Evolutionary conservation across 1,139 yeast species (phyloP).

Genomic region (Hanseniaspora sp.): DNA sequence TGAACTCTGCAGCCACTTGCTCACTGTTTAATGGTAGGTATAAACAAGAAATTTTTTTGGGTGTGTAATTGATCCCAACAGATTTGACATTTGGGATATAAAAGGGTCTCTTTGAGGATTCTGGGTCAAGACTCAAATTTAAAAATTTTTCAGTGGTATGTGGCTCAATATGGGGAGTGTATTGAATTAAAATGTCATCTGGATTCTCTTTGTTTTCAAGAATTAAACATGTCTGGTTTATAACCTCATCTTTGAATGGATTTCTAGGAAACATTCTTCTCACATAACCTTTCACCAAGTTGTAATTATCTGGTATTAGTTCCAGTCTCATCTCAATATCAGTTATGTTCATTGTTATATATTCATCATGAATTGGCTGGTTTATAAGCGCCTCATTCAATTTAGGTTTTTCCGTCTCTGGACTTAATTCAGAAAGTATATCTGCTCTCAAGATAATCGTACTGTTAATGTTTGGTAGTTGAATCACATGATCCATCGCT

Average conservation of each 20-base stretch:
- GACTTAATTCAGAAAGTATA: conserved; percentile 48
- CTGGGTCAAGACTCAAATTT: not conserved
- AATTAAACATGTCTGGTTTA: conserved; percentile 73
- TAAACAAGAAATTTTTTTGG: conserved; percentile 56
- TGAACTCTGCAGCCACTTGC: conserved; percentile 14
- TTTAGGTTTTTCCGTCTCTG: conserved; percentile 23
- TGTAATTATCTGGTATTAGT: conserved; percentile 13
- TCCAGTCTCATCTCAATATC: conserved; percentile 17
- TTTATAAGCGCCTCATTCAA: not conserved
- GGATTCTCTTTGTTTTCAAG: conserved; percentile 26
- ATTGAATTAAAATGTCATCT: conserved; percentile 48
- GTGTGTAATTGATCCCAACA: conserved; percentile 58
- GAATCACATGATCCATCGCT: conserved; percentile 72
- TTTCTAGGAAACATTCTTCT: conserved; percentile 80
- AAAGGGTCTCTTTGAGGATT: conserved; percentile 51
- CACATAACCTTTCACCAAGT: conserved; percentile 40
- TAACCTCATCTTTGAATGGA: conserved; percentile 70
- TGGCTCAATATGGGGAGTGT: conserved; percentile 55
- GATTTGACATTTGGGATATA: conserved; percentile 76
- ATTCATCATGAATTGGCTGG: not conserved
- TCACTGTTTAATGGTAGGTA: conserved; percentile 51
- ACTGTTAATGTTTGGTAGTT: conserved; percentile 84
- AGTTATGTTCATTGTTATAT: conserved; percentile 5
- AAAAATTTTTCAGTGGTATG: not conserved
- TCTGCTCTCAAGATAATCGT: conserved; percentile 86